These are phyloP conservation scores for Kingdonia uniflora DNA, from an alignment of 164 flowering plant species.

Conservation along the genomic window DNA sequence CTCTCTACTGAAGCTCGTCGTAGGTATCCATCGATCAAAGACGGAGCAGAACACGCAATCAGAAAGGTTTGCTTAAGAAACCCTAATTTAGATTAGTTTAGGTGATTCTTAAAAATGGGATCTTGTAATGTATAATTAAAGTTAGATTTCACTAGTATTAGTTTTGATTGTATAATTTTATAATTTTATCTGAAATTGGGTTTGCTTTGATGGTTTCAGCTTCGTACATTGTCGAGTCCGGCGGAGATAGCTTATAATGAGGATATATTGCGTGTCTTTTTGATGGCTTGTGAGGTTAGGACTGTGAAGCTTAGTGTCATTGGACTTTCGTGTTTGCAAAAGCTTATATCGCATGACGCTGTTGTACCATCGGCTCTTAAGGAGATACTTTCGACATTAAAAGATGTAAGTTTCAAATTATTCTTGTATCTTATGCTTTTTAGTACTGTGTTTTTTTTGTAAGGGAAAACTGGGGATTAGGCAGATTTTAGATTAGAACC, in stretches of 20 bases:
- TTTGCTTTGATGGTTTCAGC: slow-evolving; percentile 45
- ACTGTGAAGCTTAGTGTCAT: slow-evolving; percentile 82
- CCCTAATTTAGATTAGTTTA: no score
- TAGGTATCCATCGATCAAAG: slow-evolving; percentile 77
- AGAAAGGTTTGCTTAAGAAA: slow-evolving; percentile 44
- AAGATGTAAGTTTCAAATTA: slow-evolving; percentile 72
- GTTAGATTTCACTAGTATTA: neutral
- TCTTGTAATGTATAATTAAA: neutral
- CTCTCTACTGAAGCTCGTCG: slow-evolving; percentile 95
- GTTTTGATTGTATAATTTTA: slow-evolving; percentile 16
- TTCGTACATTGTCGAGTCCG: slow-evolving; percentile 66
- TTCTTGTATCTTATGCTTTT: no score
- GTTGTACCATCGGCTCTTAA: slow-evolving; percentile 69
- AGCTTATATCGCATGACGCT: slow-evolving; percentile 92
- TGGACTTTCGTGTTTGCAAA: slow-evolving; percentile 90
- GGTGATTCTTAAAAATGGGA: no score
- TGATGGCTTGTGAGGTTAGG: slow-evolving; percentile 93
- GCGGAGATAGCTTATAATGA: slow-evolving; percentile 80
- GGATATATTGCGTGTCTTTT: slow-evolving; percentile 76
- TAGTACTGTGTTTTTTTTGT: no score
- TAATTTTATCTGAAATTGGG: no score
- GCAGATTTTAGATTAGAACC: no score
- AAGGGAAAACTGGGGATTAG: no score
- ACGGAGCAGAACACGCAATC: slow-evolving; percentile 93
- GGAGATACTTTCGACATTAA: slow-evolving; percentile 74